Evolutionary conservation across 2,329 filamentous ascomycete genomes (phyloP), one percentile per base, ranked within the genome.

Genomic region (Pseudogymnoascus destructans): DNA sequence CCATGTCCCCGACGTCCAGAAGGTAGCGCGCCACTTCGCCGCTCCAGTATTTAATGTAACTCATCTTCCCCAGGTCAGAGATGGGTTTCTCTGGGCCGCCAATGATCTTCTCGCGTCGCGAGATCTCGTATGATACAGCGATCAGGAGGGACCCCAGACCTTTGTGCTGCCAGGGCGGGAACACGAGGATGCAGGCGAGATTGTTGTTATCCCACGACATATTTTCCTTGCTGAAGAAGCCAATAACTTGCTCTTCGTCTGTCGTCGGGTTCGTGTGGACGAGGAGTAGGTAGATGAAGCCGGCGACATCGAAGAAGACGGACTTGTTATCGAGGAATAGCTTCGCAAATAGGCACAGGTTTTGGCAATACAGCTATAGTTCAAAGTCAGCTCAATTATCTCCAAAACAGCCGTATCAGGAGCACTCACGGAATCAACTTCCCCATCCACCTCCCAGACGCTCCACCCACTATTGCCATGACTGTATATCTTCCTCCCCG

Each of bases 211-310:
- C 93, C 92, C 93, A 98, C 3, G 89, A 95, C 77, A 96, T 87
- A 71, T 97, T 97, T 72, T 98, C 93, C 70, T 98, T 97, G 63
- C 88, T 95, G 75, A 97, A 98, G 78, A 97, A 97, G n/a, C 93
- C 93, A 1, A 92, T 81, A 27, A 96, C 84, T 67, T 85, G 82
- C 17, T 71, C 68, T 38, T 71, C 69, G 17, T 66, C 13, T 32
- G 61, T 57, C 7, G 59, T 57, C 32, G 59, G 49, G 56, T 8
- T 62, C 7, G 83, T 86, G 67, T 91, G 86, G 46, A 93, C 86
- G 57, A 97, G 82, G 3, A 95, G 80, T 70, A 95, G 97, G 76
- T 95, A 98, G 64, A 95, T 84, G 73, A 98, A 98, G 57, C 87
- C 89, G 3, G 84, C 83, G 49, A 96, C 91, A 68, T 98, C 93